Base-by-base conservation (phyloP, 257 asterid genomes). In the Penstemon davidsonii region DNA sequence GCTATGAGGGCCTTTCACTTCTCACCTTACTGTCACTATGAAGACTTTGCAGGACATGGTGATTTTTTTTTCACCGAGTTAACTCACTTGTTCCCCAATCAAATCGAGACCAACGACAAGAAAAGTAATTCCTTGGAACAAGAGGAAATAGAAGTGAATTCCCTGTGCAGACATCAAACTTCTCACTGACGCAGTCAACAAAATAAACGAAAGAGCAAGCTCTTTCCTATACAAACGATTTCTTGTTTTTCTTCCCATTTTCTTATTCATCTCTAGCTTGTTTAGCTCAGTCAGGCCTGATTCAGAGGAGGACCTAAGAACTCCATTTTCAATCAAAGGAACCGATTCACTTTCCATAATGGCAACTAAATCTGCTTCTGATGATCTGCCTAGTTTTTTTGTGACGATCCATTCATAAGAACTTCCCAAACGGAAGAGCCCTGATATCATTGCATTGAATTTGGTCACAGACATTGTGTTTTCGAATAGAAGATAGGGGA, bases 381-480 rank as follows among this genome's bases (percentile, higher is more conserved):
- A 91, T 64, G 98, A 89, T 50, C 98, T 76, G 42, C 96, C 98
- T 13, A 76, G 33, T 82, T 91, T 91, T 78, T 89, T 91, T 66
- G 96, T 91, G 69, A 91, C 98, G 53, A 89, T 80, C 98, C 98
- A 91, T 61, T 91, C 96, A 41, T 91, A 85, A 66, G 96, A 82
- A 74, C 90, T 85, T 69, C 93, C 96, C n/a, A 91, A 69, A 68
- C 77, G 87, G 66, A 91, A 86, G 62, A 91, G 85, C 37, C 97
- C 97, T 11, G 97, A 91, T 65, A 88, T 61, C 97, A 88, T 91
- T 6, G 97, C 96, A 58, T 86, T 82, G 61, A 91, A 91, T 72
- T 88, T 91, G 76, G 98, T 91, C 49, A 91, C 96, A 6, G 98
- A 91, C 98, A 91, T 91, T 33, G 96, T 91, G 82, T 91, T 91